These are phyloP conservation scores for Phylloboletellus chloephorus DNA, from an alignment of 1,284 basidiomycete species.

Conservation along the genomic window DNA sequence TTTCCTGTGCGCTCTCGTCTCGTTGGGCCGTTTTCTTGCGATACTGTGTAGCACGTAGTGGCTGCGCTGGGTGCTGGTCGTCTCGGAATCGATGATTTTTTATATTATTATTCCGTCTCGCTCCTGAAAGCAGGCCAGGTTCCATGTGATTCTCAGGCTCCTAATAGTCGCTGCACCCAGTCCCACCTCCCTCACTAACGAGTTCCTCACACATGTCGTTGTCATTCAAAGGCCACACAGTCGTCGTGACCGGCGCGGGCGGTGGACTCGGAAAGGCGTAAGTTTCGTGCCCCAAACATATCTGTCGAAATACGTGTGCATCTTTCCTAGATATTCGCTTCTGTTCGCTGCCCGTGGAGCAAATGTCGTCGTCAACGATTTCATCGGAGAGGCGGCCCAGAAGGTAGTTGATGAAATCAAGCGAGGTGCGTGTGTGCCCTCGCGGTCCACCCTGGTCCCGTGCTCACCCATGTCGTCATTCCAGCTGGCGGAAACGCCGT, in stretches of 20 bases:
- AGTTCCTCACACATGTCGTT: constrained; percentile 36
- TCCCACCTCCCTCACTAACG: no score
- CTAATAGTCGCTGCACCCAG: no score
- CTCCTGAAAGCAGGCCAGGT: background rate
- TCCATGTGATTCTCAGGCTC: constrained; percentile 22
- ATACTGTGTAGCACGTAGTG: constrained; percentile 34
- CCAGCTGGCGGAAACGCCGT: constrained; percentile 84
- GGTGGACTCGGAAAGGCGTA: constrained; percentile 91
- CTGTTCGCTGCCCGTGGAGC: constrained; percentile 90
- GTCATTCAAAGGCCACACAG: constrained; percentile 89
- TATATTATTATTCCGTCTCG: constrained; percentile 24
- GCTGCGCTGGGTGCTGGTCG: constrained; percentile 33
- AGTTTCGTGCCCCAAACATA: constrained; percentile 29
- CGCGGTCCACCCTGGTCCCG: constrained; percentile 34
- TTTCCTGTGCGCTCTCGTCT: constrained; percentile 30
- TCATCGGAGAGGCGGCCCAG: constrained; percentile 84
- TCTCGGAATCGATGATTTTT: constrained; percentile 17
- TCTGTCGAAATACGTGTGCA: background rate
- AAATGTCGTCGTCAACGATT: constrained; percentile 94
- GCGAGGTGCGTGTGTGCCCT: constrained; percentile 49
- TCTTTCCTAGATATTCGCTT: constrained; percentile 71
- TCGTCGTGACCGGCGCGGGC: constrained; percentile 93
- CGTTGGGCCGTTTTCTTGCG: constrained; percentile 26
- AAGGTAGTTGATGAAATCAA: constrained; percentile 90
- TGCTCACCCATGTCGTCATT: constrained; percentile 3